phyloP scores from a whole-genome alignment of 208 protist species.

The Leishmania gerbilli region DNA sequence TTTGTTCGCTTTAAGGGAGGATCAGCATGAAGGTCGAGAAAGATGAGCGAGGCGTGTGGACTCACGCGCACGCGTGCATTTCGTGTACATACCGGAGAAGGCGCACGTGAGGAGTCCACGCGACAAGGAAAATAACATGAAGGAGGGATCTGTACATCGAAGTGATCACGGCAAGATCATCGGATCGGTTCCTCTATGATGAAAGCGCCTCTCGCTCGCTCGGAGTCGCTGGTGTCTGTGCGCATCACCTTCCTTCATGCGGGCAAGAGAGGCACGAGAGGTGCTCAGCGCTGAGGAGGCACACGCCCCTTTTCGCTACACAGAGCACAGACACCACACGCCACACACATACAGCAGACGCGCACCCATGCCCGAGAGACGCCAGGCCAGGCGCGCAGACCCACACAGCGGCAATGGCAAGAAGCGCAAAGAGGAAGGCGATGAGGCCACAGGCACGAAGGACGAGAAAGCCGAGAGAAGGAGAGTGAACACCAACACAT shows the following conservation, averaged over 20 bases:
- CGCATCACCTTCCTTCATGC: too few relatives aligned
- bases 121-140: background rate
- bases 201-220: background rate
- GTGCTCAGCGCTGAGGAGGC: too few relatives aligned
- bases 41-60: background rate
- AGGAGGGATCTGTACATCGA: background rate
- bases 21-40: background rate
- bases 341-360: too few relatives aligned
- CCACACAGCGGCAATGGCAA: too few relatives aligned
- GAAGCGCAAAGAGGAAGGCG: background rate
- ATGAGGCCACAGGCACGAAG: background rate
- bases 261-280: background rate
- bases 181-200: background rate
- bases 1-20: too few relatives aligned
- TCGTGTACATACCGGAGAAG: background rate
- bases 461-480: background rate
- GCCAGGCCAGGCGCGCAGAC: background rate
- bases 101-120: background rate
- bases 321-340: too few relatives aligned
- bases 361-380: too few relatives aligned
- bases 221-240: background rate
- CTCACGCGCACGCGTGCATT: background rate
- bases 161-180: background rate
- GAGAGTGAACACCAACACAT: background rate
- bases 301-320: too few relatives aligned